phyloP scores from a whole-genome alignment of 2,329 filamentous ascomycete species.

The Colletotrichum sp. region DNA sequence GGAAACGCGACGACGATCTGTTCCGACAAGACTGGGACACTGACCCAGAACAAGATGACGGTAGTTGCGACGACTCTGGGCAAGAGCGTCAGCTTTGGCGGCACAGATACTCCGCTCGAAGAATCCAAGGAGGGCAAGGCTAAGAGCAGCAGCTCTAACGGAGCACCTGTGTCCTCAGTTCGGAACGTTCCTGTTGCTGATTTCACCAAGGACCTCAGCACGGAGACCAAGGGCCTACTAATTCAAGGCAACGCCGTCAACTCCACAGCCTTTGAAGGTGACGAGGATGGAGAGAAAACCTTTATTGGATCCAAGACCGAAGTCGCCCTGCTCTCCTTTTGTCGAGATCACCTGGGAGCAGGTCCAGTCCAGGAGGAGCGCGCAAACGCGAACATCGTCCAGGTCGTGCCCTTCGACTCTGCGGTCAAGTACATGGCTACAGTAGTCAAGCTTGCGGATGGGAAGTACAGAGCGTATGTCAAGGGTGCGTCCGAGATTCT shows the following conservation, averaged over 20 bases:
- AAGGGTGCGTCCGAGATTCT: constrained; percentile 59
- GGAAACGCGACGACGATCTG: constrained; percentile 78
- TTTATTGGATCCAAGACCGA: constrained; percentile 83
- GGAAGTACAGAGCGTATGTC: constrained; percentile 60
- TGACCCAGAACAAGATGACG: constrained; percentile 69
- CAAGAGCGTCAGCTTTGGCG: constrained; percentile 34
- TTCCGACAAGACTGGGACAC: constrained; percentile 34
- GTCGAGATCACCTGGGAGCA: constrained; percentile 69
- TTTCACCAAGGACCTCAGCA: constrained; percentile 7
- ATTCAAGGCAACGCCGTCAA: constrained; percentile 71
- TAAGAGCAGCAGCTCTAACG: constrained; percentile 25
- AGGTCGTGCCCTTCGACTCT: constrained; percentile 43
- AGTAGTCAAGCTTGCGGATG: constrained; percentile 59
- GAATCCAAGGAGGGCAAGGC: constrained; percentile 28
- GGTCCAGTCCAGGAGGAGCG: constrained; percentile 65
- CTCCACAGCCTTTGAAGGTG: constrained; percentile 72
- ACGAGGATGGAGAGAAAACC: constrained; percentile 59
- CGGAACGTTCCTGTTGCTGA: not conserved
- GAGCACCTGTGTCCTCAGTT: not conserved
- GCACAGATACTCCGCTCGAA: constrained; percentile 30
- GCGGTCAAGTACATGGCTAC: constrained; percentile 72
- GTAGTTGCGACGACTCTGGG: constrained; percentile 76
- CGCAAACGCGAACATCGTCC: constrained; percentile 57
- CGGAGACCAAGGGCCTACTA: constrained; percentile 40
- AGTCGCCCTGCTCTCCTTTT: constrained; percentile 75